Conservation (phyloP, 108 stramenopile species). For the Cyclotella baltica region DNA sequence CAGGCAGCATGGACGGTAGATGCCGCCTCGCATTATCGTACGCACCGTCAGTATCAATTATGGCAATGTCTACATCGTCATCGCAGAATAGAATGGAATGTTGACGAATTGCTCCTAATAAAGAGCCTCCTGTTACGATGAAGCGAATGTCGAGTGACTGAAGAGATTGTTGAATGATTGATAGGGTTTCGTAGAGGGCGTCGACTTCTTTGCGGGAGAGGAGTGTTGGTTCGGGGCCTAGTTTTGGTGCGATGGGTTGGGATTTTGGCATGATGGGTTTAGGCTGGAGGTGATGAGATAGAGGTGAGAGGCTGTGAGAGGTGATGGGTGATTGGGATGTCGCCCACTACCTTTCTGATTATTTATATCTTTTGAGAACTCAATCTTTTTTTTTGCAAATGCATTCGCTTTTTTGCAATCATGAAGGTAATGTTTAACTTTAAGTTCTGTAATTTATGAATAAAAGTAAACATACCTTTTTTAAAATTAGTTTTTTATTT, state of each 20-base stretch:
- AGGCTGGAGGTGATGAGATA: neutral
- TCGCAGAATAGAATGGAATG: constrained; percentile 82
- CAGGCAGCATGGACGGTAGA: constrained; percentile 46
- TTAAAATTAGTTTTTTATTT: no score
- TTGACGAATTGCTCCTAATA: constrained; percentile 76
- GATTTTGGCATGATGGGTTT: neutral
- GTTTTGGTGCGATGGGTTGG: constrained; percentile 2
- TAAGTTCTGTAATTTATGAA: no score
- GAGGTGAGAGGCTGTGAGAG: neutral
- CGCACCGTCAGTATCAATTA: constrained; percentile 50
- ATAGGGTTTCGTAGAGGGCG: constrained; percentile 10
- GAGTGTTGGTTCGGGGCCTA: neutral
- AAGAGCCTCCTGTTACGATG: constrained; percentile 75
- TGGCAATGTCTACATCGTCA: constrained; percentile 83
- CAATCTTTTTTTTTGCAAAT: no score
- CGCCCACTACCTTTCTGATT: no score
- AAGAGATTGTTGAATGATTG: constrained; percentile 12
- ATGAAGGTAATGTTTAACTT: no score
- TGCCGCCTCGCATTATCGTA: constrained; percentile 53
- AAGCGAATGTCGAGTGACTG: constrained; percentile 52
- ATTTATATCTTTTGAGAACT: no score
- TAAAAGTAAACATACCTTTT: no score
- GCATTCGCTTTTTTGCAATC: no score
- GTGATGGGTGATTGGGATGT: no score
- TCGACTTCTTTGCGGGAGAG: neutral